Conservation (phyloP, 768 basidiomycete species). For the Russula olivacea region DNA sequence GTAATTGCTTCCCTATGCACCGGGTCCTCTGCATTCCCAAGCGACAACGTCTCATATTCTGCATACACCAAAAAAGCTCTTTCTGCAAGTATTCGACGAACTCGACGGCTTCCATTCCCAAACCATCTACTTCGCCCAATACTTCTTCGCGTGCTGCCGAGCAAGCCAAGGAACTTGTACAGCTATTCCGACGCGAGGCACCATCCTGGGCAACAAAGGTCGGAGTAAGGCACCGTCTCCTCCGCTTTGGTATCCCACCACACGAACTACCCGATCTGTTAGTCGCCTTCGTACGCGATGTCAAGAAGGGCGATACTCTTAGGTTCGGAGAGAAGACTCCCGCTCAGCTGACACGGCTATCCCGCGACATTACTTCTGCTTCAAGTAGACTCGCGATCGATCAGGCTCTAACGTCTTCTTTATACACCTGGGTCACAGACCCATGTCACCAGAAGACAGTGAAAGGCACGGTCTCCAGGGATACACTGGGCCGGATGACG, state of each 20-base stretch:
- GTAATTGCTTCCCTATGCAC: conserved; percentile 6
- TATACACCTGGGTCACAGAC: conserved; percentile 53
- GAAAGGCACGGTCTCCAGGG: conserved; percentile 13
- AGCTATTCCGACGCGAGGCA: conserved; percentile 14
- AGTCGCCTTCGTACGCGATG: conserved; percentile 36
- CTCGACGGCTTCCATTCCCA: not conserved
- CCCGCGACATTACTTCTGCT: conserved; percentile 32
- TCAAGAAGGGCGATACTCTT: conserved; percentile 30
- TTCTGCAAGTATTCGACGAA: not conserved
- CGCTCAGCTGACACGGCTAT: conserved; percentile 43
- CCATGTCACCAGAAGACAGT: conserved; percentile 10
- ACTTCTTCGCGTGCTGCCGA: not conserved
- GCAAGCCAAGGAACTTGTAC: not conserved
- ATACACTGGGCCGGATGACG: conserved; percentile 29
- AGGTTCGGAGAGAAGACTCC: conserved; percentile 29
- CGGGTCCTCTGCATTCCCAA: not conserved
- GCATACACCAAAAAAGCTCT: not conserved
- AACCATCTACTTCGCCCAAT: not conserved
- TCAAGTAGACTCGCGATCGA: conserved; percentile 35
- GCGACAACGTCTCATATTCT: not conserved
- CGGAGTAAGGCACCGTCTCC: conserved; percentile 38
- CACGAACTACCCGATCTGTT: conserved; percentile 40
- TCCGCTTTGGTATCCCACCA: conserved; percentile 44
- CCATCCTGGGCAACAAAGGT: conserved; percentile 14
- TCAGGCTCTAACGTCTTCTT: conserved; percentile 44